phyloP scores from a whole-genome alignment of 2,329 filamentous ascomycete genomes.

The Paraphoma sp. region DNA sequence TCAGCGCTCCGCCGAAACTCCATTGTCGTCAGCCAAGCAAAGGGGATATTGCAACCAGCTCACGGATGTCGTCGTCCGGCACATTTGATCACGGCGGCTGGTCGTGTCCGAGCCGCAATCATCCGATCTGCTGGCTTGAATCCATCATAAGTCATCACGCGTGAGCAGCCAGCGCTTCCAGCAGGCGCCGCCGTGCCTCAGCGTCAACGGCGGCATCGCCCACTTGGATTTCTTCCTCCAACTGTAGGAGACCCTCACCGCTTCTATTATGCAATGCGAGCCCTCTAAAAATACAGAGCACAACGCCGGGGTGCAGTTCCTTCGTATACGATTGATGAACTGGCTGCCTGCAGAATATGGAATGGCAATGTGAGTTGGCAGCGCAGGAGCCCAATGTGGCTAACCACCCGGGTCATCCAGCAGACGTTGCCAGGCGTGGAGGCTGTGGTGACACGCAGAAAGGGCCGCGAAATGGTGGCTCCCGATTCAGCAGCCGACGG shows the following conservation, averaged over 20 bases:
- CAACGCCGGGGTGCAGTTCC: slow-evolving; percentile 30
- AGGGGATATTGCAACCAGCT: slow-evolving; percentile 19
- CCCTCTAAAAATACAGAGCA: slow-evolving; percentile 37
- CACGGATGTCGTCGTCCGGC: background rate
- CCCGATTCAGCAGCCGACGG: slow-evolving; percentile 22
- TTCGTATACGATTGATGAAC: slow-evolving; percentile 34
- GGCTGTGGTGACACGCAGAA: slow-evolving; percentile 32
- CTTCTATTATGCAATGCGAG: slow-evolving; percentile 32
- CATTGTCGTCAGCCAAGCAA: slow-evolving; percentile 36
- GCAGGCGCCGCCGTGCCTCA: slow-evolving; percentile 3
- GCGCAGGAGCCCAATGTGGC: slow-evolving; percentile 28
- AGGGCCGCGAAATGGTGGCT: slow-evolving; percentile 16
- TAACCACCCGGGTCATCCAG: slow-evolving; percentile 24
- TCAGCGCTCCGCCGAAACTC: slow-evolving; percentile 21
- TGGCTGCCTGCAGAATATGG: slow-evolving; percentile 24
- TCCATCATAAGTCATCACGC: slow-evolving; percentile 8
- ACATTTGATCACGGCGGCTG: background rate
- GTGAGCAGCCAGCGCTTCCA: slow-evolving; percentile 11
- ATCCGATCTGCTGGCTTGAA: slow-evolving; percentile 14
- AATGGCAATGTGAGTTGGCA: slow-evolving; percentile 32
- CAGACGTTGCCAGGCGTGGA: slow-evolving; percentile 32
- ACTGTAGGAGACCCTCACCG: slow-evolving; percentile 39
- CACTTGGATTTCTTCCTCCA: slow-evolving; percentile 13
- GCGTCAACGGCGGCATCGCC: background rate
- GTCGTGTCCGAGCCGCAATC: slow-evolving; percentile 15